phyloP scores from a whole-genome alignment of 352 stramenopile genomes.

The Chrysophaeum taylorii region DNA sequence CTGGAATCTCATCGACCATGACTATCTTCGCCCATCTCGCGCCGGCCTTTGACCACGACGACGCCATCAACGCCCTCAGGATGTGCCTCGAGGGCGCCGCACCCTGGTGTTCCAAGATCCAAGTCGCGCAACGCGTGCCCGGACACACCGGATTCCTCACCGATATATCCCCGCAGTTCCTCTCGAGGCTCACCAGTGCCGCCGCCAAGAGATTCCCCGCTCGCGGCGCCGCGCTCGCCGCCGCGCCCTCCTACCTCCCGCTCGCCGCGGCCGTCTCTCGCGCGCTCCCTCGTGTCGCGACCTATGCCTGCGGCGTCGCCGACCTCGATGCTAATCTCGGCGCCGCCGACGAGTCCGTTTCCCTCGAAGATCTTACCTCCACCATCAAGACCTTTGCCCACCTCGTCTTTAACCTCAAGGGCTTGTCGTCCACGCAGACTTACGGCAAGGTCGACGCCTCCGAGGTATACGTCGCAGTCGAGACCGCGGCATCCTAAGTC shows the following conservation, averaged over 20 bases:
- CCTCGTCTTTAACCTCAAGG: not conserved
- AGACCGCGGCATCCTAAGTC: no score
- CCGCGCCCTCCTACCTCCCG: not conserved
- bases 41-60: not conserved
- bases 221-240: not conserved
- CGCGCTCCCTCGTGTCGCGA: not conserved
- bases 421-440: no score
- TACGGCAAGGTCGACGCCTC: no score
- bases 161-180: not conserved
- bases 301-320: not conserved
- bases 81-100: not conserved
- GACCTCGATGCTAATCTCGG: not conserved
- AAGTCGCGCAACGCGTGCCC: not conserved
- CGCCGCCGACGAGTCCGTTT: not conserved
- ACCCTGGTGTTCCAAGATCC: not conserved
- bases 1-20: no score
- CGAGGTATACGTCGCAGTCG: no score
- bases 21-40: no score
- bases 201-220: not conserved
- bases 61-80: not conserved
- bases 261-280: not conserved
- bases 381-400: not conserved
- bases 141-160: not conserved
- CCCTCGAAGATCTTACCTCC: not conserved
- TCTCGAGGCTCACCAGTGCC: not conserved